These are phyloP conservation scores for Leptomonas seymouri DNA, from an alignment of 208 protist genomes.

Conservation along the genomic window DNA sequence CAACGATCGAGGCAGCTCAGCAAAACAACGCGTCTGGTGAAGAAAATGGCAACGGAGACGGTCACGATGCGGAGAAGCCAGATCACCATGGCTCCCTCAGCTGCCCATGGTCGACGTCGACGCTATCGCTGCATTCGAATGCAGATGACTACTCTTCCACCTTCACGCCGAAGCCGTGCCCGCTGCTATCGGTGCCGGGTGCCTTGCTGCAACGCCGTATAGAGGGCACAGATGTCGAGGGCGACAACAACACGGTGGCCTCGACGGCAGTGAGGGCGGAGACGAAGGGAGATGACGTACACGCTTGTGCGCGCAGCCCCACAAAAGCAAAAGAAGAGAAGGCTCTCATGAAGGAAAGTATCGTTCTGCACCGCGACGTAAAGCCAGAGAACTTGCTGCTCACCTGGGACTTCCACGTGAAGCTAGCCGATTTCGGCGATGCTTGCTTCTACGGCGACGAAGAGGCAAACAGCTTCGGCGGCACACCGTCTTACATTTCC, in stretches of 20 bases:
- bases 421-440: constrained; percentile 77
- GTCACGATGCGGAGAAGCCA: neutral
- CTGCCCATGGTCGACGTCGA: neutral
- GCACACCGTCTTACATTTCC: constrained; percentile 76
- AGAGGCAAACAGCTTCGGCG: constrained; percentile 69
- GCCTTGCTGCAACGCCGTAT: neutral
- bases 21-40: neutral
- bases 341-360: constrained; percentile 29
- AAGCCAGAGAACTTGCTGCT: constrained; percentile 90
- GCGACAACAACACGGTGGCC: neutral
- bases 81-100: neutral
- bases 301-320: neutral
- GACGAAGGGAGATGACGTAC: neutral
- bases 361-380: constrained; percentile 83
- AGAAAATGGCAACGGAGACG: neutral
- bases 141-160: neutral
- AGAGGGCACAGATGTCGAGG: neutral
- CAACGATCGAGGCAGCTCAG: neutral
- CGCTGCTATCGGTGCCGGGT: neutral
- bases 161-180: neutral
- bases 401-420: constrained; percentile 68
- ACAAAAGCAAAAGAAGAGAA: constrained; percentile 9
- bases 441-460: constrained; percentile 74
- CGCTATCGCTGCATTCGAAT: constrained; percentile 1
- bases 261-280: neutral